Conservation (phyloP, 1,139 yeast species). For the Kodamaea alishanica region DNA sequence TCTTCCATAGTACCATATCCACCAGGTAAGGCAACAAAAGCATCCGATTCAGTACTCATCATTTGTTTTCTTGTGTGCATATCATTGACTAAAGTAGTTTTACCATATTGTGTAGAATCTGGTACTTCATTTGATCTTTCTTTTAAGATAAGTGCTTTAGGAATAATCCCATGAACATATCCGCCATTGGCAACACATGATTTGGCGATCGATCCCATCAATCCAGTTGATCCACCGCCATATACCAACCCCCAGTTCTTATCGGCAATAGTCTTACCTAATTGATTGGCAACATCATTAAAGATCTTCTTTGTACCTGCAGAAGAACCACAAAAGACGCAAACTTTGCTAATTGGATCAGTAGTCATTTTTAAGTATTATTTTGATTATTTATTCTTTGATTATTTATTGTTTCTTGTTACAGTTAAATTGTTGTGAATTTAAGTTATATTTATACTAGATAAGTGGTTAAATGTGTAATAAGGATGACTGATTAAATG, state of each 20-base stretch:
- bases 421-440: too few species aligned
- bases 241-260: conserved; percentile 75
- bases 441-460: conserved; percentile 1
- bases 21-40: conserved; percentile 87
- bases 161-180: conserved; percentile 82
- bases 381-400: too few species aligned
- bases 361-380: conserved; percentile 11
- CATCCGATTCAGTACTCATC: conserved; percentile 87
- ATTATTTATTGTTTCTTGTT: too few species aligned
- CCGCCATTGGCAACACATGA: conserved; percentile 66
- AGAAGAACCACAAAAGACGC: conserved; percentile 87
- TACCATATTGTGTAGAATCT: conserved; percentile 61
- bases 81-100: conserved; percentile 76
- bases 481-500: too few species aligned
- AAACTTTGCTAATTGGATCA: conserved; percentile 47
- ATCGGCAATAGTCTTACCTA: conserved; percentile 59
- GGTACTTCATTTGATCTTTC: conserved; percentile 57
- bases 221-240: conserved; percentile 87
- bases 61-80: conserved; percentile 87
- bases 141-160: conserved; percentile 71
- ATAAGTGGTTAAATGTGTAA: background rate
- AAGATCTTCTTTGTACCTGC: conserved; percentile 56
- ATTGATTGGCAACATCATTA: conserved; percentile 50
- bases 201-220: conserved; percentile 85
- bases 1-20: conserved; percentile 92